Conservation (phyloP, 148 eudicot genomes). For the Persicaria maculosa region DNA sequence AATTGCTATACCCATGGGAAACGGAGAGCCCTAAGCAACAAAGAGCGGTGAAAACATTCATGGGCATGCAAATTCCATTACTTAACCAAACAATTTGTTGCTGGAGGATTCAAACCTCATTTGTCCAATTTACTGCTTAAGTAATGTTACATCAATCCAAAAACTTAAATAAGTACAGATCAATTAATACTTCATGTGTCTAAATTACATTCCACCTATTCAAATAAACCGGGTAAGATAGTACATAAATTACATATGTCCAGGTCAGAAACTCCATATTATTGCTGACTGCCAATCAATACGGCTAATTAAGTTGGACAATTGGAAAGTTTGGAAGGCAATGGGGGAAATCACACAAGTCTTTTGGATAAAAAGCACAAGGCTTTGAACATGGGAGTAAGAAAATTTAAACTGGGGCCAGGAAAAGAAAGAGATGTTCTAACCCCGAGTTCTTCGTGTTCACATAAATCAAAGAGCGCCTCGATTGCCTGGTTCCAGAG, state of each 20-base stretch:
- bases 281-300: not conserved
- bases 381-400: not conserved
- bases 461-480: slow-evolving; percentile 85
- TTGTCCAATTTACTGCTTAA: not conserved
- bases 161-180: not conserved
- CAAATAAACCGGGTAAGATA: not conserved
- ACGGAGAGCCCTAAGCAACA: not conserved
- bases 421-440: slow-evolving; percentile 15
- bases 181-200: too few relatives aligned
- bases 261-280: not conserved
- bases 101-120: not conserved
- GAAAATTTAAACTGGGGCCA: not conserved
- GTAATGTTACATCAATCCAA: not conserved
- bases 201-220: not conserved
- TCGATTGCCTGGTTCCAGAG: slow-evolving; percentile 53
- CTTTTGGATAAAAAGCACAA: not conserved
- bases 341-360: not conserved
- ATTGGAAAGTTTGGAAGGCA: too few relatives aligned
- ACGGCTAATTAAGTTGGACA: not conserved
- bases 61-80: not conserved
- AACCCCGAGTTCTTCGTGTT: slow-evolving; percentile 93
- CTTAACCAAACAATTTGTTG: not conserved
- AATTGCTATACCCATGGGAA: not conserved
- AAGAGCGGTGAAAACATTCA: not conserved
- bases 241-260: not conserved